phyloP scores from a whole-genome alignment of 139 green algal species.

The Chlamydomonas asymmetrica region DNA sequence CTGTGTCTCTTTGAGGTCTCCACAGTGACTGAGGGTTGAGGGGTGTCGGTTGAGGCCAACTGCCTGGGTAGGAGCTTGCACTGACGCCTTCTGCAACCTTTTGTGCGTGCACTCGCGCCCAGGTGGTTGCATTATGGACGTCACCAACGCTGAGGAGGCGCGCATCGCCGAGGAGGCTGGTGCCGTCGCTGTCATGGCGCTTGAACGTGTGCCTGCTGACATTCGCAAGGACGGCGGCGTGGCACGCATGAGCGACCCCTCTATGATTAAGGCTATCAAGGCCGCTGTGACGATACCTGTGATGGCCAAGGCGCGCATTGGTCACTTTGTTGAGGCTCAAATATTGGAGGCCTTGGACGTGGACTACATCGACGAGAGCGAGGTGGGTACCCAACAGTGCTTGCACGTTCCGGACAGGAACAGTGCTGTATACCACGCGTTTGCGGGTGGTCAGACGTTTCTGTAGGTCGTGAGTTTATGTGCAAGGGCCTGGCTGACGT shows the following conservation, averaged over 20 bases:
- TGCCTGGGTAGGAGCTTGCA: too few species aligned
- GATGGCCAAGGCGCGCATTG: conserved; percentile 99
- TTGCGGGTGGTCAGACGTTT: too few species aligned
- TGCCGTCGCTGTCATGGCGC: conserved; percentile 97
- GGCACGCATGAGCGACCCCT: conserved; percentile 95
- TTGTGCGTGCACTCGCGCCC: too few species aligned
- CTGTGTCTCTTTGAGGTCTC: too few species aligned
- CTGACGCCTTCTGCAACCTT: too few species aligned
- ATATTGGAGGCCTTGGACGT: conserved; percentile 95
- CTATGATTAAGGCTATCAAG: conserved; percentile 97
- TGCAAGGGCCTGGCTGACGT: neutral
- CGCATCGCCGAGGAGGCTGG: conserved; percentile 98
- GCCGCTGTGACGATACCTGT: conserved; percentile 97
- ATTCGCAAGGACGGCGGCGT: conserved; percentile 96
- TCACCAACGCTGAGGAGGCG: conserved; percentile 96
- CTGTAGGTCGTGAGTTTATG: too few species aligned
- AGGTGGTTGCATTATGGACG: conserved; percentile 99
- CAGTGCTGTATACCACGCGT: too few species aligned
- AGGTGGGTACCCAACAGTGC: conserved; percentile 72
- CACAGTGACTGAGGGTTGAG: too few species aligned
- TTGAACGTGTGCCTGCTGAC: conserved; percentile 97
- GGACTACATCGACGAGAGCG: conserved; percentile 98
- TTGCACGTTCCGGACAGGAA: too few species aligned
- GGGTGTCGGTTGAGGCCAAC: too few species aligned
- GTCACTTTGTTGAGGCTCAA: conserved; percentile 99